Percentiles rank a stretch among this genome's conserved stretches.
Evolutionary conservation across 768 basidiomycete genomes (phyloP).

Genomic region (Russula virescens): DNA sequence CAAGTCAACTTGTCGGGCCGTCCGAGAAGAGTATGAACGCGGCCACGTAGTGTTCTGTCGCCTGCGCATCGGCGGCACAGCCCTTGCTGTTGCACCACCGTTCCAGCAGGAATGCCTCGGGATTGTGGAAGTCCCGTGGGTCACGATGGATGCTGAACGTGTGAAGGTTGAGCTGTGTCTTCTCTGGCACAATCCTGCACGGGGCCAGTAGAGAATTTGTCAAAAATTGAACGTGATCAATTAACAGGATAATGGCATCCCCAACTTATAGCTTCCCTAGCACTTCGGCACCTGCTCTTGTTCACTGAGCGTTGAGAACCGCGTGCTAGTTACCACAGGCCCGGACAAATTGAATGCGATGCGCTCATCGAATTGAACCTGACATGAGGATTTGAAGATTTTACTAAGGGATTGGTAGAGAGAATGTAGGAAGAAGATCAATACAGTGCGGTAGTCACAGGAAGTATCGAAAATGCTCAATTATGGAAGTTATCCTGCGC

Average conservation of each 20-base stretch:
- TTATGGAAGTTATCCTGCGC: too few relatives aligned
- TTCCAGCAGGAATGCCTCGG: slow-evolving; percentile 19
- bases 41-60: slow-evolving; percentile 26
- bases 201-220: neutral
- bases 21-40: slow-evolving; percentile 42
- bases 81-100: slow-evolving; percentile 7
- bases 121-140: slow-evolving; percentile 14
- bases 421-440: too few relatives aligned
- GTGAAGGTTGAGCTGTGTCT: slow-evolving; percentile 19
- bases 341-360: too few relatives aligned
- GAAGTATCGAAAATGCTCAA: too few relatives aligned
- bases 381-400: too few relatives aligned
- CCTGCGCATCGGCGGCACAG: neutral
- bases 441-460: too few relatives aligned
- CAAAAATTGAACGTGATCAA: neutral
- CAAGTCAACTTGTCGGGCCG: slow-evolving; percentile 41
- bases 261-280: slow-evolving; percentile 5
- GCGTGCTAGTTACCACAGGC: too few relatives aligned
- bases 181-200: slow-evolving; percentile 15
- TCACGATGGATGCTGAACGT: slow-evolving; percentile 22
- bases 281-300: slow-evolving; percentile 31
- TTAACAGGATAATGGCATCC: neutral
- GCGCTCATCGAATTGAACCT: too few relatives aligned
- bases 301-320: slow-evolving; percentile 41
- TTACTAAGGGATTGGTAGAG: too few relatives aligned